Percentiles rank a stretch among this genome's conserved stretches.
phyloP scores from a whole-genome alignment of 179 eudicot species.

The Beta lomatogona region DNA sequence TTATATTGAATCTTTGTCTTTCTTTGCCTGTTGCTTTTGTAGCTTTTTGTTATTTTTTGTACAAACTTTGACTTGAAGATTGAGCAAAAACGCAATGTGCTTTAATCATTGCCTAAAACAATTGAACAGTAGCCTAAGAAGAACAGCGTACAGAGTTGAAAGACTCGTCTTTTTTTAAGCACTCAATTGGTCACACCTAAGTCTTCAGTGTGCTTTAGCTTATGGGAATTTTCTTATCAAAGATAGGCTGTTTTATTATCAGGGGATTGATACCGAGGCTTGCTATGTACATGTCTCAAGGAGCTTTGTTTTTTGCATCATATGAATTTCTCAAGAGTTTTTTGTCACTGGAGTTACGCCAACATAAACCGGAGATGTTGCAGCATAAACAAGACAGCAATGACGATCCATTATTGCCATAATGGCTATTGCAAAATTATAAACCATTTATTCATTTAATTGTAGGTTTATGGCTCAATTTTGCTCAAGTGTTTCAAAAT shows the following conservation, averaged over 20 bases:
- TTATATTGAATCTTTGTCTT: neutral
- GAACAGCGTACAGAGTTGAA: neutral
- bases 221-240: slow-evolving; percentile 3
- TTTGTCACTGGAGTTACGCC: slow-evolving; percentile 44
- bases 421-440: slow-evolving; percentile 10
- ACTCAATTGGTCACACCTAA: neutral
- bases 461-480: neutral
- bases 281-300: slow-evolving; percentile 90
- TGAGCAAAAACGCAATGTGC: slow-evolving; percentile 19
- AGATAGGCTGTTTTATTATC: slow-evolving; percentile 7
- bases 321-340: slow-evolving; percentile 80
- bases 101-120: slow-evolving; percentile 14
- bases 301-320: slow-evolving; percentile 90
- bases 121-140: slow-evolving; percentile 11
- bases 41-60: neutral
- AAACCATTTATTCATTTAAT: slow-evolving; percentile 1
- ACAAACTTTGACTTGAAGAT: slow-evolving; percentile 19
- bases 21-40: neutral
- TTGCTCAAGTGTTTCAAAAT: neutral
- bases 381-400: slow-evolving; percentile 26
- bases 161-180: neutral
- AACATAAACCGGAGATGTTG: slow-evolving; percentile 27
- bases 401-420: slow-evolving; percentile 26
- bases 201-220: neutral
- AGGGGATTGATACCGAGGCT: slow-evolving; percentile 97